A percentile compares a stretch with the other conserved stretches of the same genome.
Conservation (phyloP, 768 basidiomycete genomes). For the Rhizopogon vinicolor region DNA sequence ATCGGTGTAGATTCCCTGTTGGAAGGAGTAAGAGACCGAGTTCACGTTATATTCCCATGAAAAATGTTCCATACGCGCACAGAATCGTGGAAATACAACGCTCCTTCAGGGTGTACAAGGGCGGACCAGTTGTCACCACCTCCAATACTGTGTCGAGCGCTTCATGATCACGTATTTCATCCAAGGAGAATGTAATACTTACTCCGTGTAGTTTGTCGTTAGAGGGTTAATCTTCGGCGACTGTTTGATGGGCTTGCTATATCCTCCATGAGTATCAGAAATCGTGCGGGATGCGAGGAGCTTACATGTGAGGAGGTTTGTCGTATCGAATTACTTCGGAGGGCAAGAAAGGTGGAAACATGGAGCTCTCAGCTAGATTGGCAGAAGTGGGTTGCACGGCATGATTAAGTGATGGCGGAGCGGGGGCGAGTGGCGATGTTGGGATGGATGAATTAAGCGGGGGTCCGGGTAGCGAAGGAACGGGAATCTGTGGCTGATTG, state of each 20-base stretch:
- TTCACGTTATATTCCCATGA: not conserved
- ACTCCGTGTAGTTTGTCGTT: not conserved
- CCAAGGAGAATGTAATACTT: too few species aligned
- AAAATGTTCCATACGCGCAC: slow-evolving; percentile 27
- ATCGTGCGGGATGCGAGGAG: too few species aligned
- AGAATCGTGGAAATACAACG: slow-evolving; percentile 44
- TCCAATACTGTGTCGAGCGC: not conserved
- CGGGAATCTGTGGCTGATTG: not conserved
- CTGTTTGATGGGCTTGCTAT: not conserved
- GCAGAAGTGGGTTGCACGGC: not conserved
- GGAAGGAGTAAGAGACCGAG: not conserved
- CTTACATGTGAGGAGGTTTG: not conserved
- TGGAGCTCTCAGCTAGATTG: not conserved
- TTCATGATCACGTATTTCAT: not conserved
- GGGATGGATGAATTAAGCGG: not conserved
- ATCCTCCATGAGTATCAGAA: not conserved
- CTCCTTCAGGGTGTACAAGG: slow-evolving; percentile 50
- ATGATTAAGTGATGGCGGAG: not conserved
- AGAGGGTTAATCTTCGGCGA: not conserved
- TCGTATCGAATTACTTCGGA: not conserved
- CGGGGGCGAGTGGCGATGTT: not conserved
- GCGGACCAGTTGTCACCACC: slow-evolving; percentile 29
- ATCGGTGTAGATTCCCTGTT: slow-evolving; percentile 44
- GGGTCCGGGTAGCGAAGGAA: too few species aligned
- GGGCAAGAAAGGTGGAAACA: not conserved